Percentiles rank a stretch among this genome's conserved stretches.
Conservation (phyloP, 805 yeast species). For the Starmera caribaea region DNA sequence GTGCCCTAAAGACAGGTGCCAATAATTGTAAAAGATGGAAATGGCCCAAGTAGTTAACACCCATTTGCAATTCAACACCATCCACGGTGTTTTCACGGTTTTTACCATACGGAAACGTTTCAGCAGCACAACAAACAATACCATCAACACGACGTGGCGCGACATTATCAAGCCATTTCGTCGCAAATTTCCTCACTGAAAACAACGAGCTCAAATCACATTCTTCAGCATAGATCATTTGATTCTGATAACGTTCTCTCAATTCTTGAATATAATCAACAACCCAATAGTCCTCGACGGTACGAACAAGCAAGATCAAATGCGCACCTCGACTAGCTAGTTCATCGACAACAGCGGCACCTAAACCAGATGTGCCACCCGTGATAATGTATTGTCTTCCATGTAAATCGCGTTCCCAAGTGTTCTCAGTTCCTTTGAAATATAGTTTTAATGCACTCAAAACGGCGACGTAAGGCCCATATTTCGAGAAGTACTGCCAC, state of each 20-base stretch:
- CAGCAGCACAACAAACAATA: conserved; percentile 80
- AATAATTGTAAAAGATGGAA: conserved; percentile 72
- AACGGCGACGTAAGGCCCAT: conserved; percentile 44
- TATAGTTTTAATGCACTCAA: conserved; percentile 53
- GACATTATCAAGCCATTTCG: conserved; percentile 83
- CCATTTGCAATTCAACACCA: conserved; percentile 82
- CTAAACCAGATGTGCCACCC: conserved; percentile 94
- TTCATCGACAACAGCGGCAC: conserved; percentile 65
- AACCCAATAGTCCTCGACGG: conserved; percentile 61
- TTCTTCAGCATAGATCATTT: conserved; percentile 80
- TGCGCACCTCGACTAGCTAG: conserved; percentile 84
- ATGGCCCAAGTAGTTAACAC: conserved; percentile 72
- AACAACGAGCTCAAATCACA: conserved; percentile 71
- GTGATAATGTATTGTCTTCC: conserved; percentile 78
- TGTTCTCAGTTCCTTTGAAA: conserved; percentile 70
- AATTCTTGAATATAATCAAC: conserved; percentile 73
- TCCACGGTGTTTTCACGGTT: conserved; percentile 62
- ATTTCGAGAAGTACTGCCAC: conserved; percentile 46
- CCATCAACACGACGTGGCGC: conserved; percentile 93
- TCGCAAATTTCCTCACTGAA: conserved; percentile 82
- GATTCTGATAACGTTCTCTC: conserved; percentile 59
- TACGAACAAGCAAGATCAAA: conserved; percentile 59
- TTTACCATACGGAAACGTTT: conserved; percentile 59
- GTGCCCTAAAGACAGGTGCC: conserved; percentile 77
- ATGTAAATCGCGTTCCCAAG: conserved; percentile 89